Evolutionary conservation across 1,139 yeast species (phyloP).

Genomic region (Yamadazyma pseudoaaseri): DNA sequence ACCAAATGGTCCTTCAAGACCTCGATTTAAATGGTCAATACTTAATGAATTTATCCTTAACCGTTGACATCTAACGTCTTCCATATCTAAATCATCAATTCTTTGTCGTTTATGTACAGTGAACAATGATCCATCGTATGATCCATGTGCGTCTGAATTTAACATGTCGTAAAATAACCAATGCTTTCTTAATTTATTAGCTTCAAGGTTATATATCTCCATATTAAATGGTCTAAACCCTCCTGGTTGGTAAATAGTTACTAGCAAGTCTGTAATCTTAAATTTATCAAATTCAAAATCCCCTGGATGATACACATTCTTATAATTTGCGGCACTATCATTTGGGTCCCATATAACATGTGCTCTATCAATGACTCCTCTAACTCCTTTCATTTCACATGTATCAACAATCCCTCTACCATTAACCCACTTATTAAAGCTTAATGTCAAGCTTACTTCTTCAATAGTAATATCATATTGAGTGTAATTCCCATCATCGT

Average conservation of each 20-base stretch:
- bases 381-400: conserved; percentile 75
- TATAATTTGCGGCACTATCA: conserved; percentile 80
- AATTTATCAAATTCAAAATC: conserved; percentile 90
- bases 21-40: conserved; percentile 86
- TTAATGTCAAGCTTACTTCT: conserved; percentile 75
- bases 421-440: conserved; percentile 83
- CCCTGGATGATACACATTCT: conserved; percentile 73
- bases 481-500: conserved; percentile 87
- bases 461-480: conserved; percentile 92
- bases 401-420: conserved; percentile 87
- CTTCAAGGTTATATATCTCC: conserved; percentile 80
- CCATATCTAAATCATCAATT: conserved; percentile 38
- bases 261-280: conserved; percentile 78
- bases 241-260: conserved; percentile 78
- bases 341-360: conserved; percentile 81
- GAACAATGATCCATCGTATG: conserved; percentile 89
- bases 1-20: conserved; percentile 92
- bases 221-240: conserved; percentile 82
- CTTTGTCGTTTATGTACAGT: conserved; percentile 82
- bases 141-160: conserved; percentile 85
- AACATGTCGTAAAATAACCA: conserved; percentile 89
- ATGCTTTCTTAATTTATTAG: conserved; percentile 78
- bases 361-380: conserved; percentile 91
- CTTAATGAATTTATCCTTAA: conserved; percentile 80
- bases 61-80: conserved; percentile 55